Evolutionary conservation across 352 stramenopile species (phyloP), one percentile per base, ranked within the genome.

Genomic region (Phytopythium kandeliae): DNA sequence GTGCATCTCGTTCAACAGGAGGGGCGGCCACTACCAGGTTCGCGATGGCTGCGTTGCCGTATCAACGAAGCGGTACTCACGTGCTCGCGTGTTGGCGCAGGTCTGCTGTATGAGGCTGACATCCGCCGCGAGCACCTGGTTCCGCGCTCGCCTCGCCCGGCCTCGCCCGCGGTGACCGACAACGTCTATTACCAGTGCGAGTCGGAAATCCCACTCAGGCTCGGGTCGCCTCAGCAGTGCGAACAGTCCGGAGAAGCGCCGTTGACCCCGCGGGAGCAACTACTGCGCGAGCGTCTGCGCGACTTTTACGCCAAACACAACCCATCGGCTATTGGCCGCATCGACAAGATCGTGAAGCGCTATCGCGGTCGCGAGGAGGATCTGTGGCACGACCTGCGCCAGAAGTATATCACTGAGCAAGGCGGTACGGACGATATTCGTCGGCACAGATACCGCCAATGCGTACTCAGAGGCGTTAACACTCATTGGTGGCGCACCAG

Each of bases 1-100:
- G 92, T 96, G 12, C 91, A 98, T 46, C 70, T 98, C 2, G 96
- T 98, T 52, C 89, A 98, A 54, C 77, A 97, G 49, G 78, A 95
- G 60, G 82, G 84, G 13, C 74, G 84, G 0, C 77, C 85, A 0
- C 79, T 99, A 17, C 96, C 96, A 57, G 96, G 82, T 89, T 62
- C 31, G 44, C n/a, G 17, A 3, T 15, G 41, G 17, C 4, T 45
- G 4, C 1, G 1, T 22, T 15, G 8, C 24, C 19, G 26, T 43
- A 19, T 8, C 9, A 10, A 33, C 8, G 22, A 13, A 44, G 22
- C 46, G 16, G 54, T 13, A 58, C 54, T 57, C 8, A 67, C 13
- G 40, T 25, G n/a, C 15, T 42, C 6, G 53, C 5, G 25, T 44
- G 15, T 24, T 44, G 7, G 16, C 44, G 5, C 37, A 90, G 78